Conservation (phyloP, 208 protist species). For the Balamuthia mandrillaris region DNA sequence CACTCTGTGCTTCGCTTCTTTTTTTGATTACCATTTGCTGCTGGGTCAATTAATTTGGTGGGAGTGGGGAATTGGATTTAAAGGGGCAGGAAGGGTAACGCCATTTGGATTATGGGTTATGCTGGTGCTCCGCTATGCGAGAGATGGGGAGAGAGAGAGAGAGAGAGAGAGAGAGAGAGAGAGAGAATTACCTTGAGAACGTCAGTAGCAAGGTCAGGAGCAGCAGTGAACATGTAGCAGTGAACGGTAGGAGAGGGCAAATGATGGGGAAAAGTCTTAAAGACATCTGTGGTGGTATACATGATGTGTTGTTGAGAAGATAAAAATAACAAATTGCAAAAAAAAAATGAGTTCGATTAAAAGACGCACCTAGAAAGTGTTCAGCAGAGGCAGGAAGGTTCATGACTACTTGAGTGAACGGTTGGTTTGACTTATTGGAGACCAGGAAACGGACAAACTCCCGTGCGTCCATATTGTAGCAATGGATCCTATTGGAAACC, state of each 20-base stretch:
- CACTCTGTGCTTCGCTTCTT: too few species aligned
- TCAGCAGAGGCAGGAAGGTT: conserved; percentile 93
- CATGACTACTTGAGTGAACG: conserved; percentile 89
- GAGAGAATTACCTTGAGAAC: not conserved
- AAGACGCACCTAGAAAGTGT: conserved; percentile 83
- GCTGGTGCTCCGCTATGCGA: not conserved
- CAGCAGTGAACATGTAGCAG: conserved; percentile 44
- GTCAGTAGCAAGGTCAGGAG: not conserved
- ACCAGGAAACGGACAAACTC: conserved; percentile 81
- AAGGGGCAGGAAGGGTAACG: too few species aligned
- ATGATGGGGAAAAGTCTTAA: conserved; percentile 5
- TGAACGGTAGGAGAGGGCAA: conserved; percentile 39
- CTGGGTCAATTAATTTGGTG: too few species aligned
- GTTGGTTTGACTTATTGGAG: too few species aligned
- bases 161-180: not conserved
- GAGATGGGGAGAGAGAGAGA: not conserved
- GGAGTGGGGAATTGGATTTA: too few species aligned
- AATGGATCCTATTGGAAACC: conserved; percentile 54
- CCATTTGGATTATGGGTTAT: not conserved
- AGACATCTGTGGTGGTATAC: not conserved
- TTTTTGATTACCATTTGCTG: too few species aligned
- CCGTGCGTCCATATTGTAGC: conserved; percentile 89
- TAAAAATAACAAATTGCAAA: not conserved
- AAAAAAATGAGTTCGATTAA: not conserved
- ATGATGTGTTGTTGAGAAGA: not conserved